A percentile compares a stretch with the other conserved stretches of the same genome.
phyloP scores from a whole-genome alignment of 495 filamentous ascomycete species.

The Friedmanniomyces endolithicus region DNA sequence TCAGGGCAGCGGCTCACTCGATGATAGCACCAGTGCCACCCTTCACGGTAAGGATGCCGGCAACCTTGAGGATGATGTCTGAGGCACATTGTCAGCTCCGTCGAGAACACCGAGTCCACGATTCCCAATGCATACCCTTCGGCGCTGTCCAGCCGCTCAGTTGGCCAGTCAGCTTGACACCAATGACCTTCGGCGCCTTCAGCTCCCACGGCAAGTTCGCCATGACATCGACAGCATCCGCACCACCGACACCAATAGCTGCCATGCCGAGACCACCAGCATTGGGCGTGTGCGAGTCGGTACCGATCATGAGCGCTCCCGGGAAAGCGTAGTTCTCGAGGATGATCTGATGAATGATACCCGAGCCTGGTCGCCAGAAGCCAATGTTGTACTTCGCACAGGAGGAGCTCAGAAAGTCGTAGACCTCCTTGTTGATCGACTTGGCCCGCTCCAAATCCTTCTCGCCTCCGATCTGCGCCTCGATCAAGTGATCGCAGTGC shows the following conservation, averaged over 20 bases:
- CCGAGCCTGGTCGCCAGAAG: conserved; percentile 97
- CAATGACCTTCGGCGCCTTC: conserved; percentile 95
- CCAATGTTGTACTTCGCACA: conserved; percentile 99
- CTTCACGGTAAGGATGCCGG: conserved; percentile 93
- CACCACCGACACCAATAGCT: conserved; percentile 96
- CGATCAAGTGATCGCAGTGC: conserved; percentile 99
- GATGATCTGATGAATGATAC: conserved; percentile 98
- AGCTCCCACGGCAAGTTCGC: conserved; percentile 95
- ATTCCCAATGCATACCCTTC: conserved; percentile 45
- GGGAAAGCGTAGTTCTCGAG: conserved; percentile 99
- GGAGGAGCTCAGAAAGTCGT: conserved; percentile 88
- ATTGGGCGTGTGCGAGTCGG: conserved; percentile 97
- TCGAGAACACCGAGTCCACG: neutral
- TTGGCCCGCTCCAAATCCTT: conserved; percentile 90
- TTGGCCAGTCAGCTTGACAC: conserved; percentile 83
- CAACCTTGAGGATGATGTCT: conserved; percentile 98
- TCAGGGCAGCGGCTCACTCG: conserved; percentile 48
- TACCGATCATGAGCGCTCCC: conserved; percentile 94
- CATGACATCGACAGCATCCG: conserved; percentile 98
- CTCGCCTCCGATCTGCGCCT: conserved; percentile 84
- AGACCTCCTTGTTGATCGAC: conserved; percentile 98
- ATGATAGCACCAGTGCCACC: conserved; percentile 95
- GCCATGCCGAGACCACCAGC: conserved; percentile 92
- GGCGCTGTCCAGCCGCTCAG: conserved; percentile 89
- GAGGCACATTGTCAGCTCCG: conserved; percentile 1